Evolutionary conservation across 805 yeast species (phyloP).

Genomic region (Ogataea corticis): DNA sequence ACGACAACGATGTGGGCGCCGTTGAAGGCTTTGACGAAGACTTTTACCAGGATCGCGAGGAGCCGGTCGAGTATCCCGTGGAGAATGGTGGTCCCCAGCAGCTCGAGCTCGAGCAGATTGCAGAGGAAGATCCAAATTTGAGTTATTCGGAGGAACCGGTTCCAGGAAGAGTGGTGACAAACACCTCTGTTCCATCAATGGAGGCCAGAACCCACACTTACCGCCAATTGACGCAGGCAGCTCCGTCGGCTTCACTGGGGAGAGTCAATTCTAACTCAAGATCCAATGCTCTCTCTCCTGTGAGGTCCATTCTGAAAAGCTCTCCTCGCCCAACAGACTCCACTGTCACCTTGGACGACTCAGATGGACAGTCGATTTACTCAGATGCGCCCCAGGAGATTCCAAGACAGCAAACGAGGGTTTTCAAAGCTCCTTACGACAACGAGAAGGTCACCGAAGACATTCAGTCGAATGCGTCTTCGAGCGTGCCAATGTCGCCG

Average conservation of each 20-base stretch:
- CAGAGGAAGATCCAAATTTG: conserved; percentile 20
- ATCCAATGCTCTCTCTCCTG: conserved; percentile 18
- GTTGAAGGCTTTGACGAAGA: conserved; percentile 24
- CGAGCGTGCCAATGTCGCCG: conserved; percentile 18
- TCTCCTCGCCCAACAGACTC: neutral
- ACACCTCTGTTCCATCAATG: neutral
- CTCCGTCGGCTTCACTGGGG: conserved; percentile 1
- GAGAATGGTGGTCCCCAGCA: neutral
- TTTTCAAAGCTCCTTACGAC: conserved; percentile 4
- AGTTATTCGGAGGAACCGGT: conserved; percentile 9
- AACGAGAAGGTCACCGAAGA: conserved; percentile 30
- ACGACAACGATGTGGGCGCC: conserved; percentile 26
- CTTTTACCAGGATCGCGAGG: conserved; percentile 18
- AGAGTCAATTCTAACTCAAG: neutral
- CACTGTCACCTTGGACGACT: conserved; percentile 9
- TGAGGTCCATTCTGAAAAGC: conserved; percentile 23
- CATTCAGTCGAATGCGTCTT: conserved; percentile 17
- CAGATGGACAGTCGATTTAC: conserved; percentile 24
- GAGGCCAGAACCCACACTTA: conserved; percentile 16
- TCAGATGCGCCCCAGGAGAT: conserved; percentile 29
- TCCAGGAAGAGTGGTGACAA: neutral
- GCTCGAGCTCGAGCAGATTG: conserved; percentile 26
- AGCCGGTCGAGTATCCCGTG: no score
- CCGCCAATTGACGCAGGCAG: conserved; percentile 20
- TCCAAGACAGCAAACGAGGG: conserved; percentile 4